Evolutionary conservation across 768 basidiomycete genomes (phyloP).

Genomic region (Collybiopsis confluens): DNA sequence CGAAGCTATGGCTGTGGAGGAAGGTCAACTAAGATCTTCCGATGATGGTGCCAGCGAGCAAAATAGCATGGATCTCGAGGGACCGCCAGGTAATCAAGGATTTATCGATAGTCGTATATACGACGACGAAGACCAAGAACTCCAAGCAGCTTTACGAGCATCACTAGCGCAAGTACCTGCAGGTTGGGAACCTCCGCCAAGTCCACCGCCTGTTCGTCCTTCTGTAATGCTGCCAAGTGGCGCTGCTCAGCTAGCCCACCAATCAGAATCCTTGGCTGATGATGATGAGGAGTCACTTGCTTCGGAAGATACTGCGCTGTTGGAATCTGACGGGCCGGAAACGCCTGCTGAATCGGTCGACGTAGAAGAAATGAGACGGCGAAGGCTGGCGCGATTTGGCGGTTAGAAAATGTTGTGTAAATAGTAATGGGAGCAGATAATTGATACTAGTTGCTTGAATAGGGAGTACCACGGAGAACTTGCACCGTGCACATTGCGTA

Average conservation of each 20-base stretch:
- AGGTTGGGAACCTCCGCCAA: constrained; percentile 38
- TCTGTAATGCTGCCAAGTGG: not conserved
- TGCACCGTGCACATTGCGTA: no score
- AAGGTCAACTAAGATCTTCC: constrained; percentile 18
- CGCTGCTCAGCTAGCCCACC: not conserved
- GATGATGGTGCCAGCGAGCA: constrained; percentile 15
- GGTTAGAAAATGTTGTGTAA: constrained; percentile 19
- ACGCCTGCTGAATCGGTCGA: constrained; percentile 33
- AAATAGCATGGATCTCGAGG: constrained; percentile 20
- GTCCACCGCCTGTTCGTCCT: constrained; percentile 8
- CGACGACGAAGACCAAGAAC: constrained; percentile 83
- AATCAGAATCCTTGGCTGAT: constrained; percentile 18
- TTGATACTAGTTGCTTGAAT: not conserved
- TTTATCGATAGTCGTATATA: constrained; percentile 41
- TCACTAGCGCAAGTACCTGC: constrained; percentile 65
- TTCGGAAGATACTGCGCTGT: constrained; percentile 29
- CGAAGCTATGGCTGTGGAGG: constrained; percentile 34
- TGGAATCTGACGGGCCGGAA: constrained; percentile 17
- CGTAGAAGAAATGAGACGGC: constrained; percentile 64
- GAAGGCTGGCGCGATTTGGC: constrained; percentile 63
- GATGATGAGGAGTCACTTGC: constrained; percentile 34
- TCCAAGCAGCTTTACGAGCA: constrained; percentile 85
- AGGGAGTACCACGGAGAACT: no score
- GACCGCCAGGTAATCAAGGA: not conserved
- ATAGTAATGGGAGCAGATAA: no score